Base-by-base conservation (phyloP, 2,329 filamentous ascomycete species). In the Alternaria solani region DNA sequence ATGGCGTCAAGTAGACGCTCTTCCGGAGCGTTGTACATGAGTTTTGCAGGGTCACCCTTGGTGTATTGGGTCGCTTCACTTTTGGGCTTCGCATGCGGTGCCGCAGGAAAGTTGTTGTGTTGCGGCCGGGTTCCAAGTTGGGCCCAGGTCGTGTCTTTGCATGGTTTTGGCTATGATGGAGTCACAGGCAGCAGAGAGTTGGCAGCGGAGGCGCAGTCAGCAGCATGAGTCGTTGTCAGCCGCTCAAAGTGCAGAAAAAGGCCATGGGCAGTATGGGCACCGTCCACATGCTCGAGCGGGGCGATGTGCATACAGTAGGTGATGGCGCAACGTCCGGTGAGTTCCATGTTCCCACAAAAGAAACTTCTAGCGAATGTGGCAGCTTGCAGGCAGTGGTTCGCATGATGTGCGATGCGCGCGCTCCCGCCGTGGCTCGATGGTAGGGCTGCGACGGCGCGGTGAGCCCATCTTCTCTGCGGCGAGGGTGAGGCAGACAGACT, bases 311-410 rank as follows among this genome's bases (percentile, higher is more conserved):
- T 36, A n/a, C n/a, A n/a, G n/a, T n/a, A 52, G 16, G 38, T 18
- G 41, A 43, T 59, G 51, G 56, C 59, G 63, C 61, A 46, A 55
- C 51, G 55, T 58, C 57, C 61, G 65, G 63, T 64, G 55, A 64
- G 56, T 18, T 38, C 30, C 49, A 28, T 11, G n/a, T 34, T 55
- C 30, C 57, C 53, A 55, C 39, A 52, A 47, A 53, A 58, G 53
- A 57, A 52, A 48, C 47, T 51, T 56, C 30, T 53, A 51, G 48
- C 42, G 52, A 51, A 43, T 57, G 58, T 43, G 55, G 43, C 56
- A 53, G 53, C 52, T 36, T 59, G 42, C 46, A 55, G 61, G 55
- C 18, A 62, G 52, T 58, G 41, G 65, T 68, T 68, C 65, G 65
- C 65, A 64, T 62, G 28, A 59, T 51, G 36, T 43, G 32, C 43